Base-by-base conservation (phyloP, 768 basidiomycete genomes). In the Punctularia strigosozonata region DNA sequence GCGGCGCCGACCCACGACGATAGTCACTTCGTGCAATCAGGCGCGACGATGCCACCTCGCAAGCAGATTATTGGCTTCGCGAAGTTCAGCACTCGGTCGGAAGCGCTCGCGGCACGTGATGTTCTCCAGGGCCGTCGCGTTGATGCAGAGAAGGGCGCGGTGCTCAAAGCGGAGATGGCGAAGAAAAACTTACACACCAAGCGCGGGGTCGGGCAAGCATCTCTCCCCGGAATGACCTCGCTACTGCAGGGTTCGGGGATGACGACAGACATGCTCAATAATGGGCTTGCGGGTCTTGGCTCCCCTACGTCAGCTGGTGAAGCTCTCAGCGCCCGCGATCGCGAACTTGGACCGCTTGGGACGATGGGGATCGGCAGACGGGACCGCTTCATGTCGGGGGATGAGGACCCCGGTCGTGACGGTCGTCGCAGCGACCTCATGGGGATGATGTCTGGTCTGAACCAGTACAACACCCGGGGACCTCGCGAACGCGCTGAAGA, bases 151-250 rank as follows among this genome's bases (percentile, higher is more conserved):
- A 90, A 89, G 51, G 90, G 90, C 12, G 79, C 87, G 1, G 81
- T 91, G 2, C 59, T 99, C 26, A 98, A 97, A 59, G 95, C 94
- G 17, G 95, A 98, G 62, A 97, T 99, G 92, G 95, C 95, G 15
- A 98, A 98, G 76, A 99, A 99, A 73, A 98, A 99, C 53, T 60
- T 99, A 26, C 94, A 99, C 53, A 94, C 91, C 15, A 95, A 94
- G 64, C 69, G 88, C 26, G 85, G 85, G 2, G 79, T 89, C 18
- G 86, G 86, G n/a, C 48, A 52, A 1, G 44, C 52, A 24, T 45
- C 43, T 8, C 40, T 50, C 17, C 48, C 51, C n/a, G 22, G 44
- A 22, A 36, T 47, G 19, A 40, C 24, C 31, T 40, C 41, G 14
- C 41, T 42, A 38, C 43, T 41, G 18, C 43, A 32, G 44, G 46